Conservation (phyloP, 2,329 filamentous ascomycete genomes). For the Verticillium klebahnii region DNA sequence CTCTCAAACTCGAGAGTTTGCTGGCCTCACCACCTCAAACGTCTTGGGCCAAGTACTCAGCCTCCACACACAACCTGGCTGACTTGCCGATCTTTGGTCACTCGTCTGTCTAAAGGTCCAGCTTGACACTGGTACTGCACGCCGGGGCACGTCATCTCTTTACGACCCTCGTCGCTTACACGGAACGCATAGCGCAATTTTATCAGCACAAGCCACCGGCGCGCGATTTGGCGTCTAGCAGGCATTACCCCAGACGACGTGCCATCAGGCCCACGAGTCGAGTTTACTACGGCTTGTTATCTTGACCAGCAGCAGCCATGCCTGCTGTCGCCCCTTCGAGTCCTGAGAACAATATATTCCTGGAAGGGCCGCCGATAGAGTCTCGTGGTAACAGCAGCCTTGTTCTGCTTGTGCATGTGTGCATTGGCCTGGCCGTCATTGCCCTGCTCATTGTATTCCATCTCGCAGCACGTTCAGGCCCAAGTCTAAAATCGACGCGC, state of each 20-base stretch:
- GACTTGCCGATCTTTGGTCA: slow-evolving; percentile 2
- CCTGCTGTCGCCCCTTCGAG: slow-evolving; percentile 25
- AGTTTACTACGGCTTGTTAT: background rate
- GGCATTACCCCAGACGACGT: slow-evolving; percentile 12
- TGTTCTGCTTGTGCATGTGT: slow-evolving; percentile 17
- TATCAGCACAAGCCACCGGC: slow-evolving; percentile 14
- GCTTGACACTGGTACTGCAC: background rate
- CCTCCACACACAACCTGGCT: background rate
- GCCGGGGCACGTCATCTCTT: slow-evolving; percentile 10
- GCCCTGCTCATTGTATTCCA: slow-evolving; percentile 25
- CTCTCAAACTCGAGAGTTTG: background rate
- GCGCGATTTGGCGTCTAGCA: slow-evolving; percentile 8
- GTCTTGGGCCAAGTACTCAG: slow-evolving; percentile 5
- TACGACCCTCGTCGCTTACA: slow-evolving; percentile 10
- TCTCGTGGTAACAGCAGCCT: background rate
- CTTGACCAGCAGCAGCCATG: slow-evolving; percentile 26
- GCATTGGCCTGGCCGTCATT: slow-evolving; percentile 24
- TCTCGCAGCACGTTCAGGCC: background rate
- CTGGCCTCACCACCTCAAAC: background rate
- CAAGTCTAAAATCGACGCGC: background rate
- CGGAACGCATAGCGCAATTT: slow-evolving; percentile 10
- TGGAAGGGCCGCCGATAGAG: slow-evolving; percentile 16
- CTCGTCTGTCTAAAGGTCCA: slow-evolving; percentile 2
- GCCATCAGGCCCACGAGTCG: background rate
- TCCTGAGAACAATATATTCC: slow-evolving; percentile 22